Evolutionary conservation across 148 eudicot species (phyloP).

Genomic region (Diospyros kaki): DNA sequence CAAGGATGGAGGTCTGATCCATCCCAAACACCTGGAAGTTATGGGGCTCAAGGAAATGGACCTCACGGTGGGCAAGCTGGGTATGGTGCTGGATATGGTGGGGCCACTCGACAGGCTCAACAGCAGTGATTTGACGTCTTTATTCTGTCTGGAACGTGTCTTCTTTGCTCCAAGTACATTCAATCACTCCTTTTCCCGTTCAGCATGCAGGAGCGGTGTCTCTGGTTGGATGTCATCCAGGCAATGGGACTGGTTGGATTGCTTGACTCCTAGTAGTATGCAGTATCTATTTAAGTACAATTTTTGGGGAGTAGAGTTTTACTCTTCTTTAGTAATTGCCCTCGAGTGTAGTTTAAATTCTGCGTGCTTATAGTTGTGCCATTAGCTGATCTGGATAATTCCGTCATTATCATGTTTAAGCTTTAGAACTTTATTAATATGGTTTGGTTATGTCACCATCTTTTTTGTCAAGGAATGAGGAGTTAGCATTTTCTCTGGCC

Average conservation of each 20-base stretch:
- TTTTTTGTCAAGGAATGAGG: too few relatives aligned
- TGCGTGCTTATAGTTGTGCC: too few relatives aligned
- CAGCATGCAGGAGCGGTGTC: slow-evolving; percentile 15
- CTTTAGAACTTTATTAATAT: too few relatives aligned
- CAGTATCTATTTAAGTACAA: too few relatives aligned
- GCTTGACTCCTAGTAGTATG: slow-evolving; percentile 35
- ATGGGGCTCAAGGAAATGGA: slow-evolving; percentile 35
- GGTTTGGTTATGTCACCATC: too few relatives aligned
- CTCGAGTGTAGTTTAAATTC: too few relatives aligned
- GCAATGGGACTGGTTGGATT: slow-evolving; percentile 71
- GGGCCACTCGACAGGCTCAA: slow-evolving; percentile 59
- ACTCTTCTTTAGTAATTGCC: too few relatives aligned
- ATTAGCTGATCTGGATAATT: too few relatives aligned
- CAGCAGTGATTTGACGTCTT: slow-evolving; percentile 29
- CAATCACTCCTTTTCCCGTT: slow-evolving; percentile 12
- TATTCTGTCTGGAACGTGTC: background rate
- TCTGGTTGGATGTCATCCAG: slow-evolving; percentile 23
- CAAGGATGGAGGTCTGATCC: slow-evolving; percentile 63
- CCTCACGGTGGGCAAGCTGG: slow-evolving; percentile 53
- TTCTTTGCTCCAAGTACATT: slow-evolving; percentile 4
- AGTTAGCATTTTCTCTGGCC: too few relatives aligned
- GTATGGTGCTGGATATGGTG: slow-evolving; percentile 65
- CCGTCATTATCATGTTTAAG: too few relatives aligned
- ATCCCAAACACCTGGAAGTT: slow-evolving; percentile 46
- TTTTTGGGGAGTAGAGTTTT: too few relatives aligned